A percentile compares a stretch with the other conserved stretches of the same genome.
Evolutionary conservation across 164 flowering plant species (phyloP).

Genomic region (Chimonanthus salicifolius): DNA sequence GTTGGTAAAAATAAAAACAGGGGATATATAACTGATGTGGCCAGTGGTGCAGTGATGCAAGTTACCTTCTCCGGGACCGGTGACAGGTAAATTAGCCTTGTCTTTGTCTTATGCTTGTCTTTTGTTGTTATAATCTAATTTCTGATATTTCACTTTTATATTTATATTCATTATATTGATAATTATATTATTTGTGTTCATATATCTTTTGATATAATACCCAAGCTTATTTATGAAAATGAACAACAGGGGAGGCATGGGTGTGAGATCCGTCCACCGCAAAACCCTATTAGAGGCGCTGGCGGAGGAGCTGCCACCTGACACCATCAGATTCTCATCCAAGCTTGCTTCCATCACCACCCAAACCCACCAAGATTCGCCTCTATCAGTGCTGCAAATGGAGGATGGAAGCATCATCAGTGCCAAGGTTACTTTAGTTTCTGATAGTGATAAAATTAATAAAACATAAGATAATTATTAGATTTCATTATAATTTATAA

Average conservation of each 20-base stretch:
- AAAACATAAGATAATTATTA: too few species aligned
- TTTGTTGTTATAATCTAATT: not conserved
- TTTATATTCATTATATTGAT: not conserved
- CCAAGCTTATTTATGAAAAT: too few species aligned
- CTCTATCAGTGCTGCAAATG: constrained; percentile 13
- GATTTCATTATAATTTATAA: too few species aligned
- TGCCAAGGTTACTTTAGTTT: constrained; percentile 23
- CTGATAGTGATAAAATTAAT: too few species aligned
- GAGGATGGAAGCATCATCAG: constrained; percentile 30
- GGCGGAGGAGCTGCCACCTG: constrained; percentile 31
- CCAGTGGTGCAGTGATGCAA: constrained; percentile 1
- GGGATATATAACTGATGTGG: constrained; percentile 6
- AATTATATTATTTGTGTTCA: too few species aligned
- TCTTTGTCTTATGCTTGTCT: not conserved
- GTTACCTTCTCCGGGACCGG: not conserved
- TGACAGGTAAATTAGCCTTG: not conserved
- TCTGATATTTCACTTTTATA: not conserved
- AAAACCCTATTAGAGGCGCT: constrained; percentile 25
- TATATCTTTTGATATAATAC: not conserved
- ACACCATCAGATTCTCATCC: constrained; percentile 32
- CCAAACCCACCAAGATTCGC: constrained; percentile 9
- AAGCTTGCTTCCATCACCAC: constrained; percentile 26
- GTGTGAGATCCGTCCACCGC: constrained; percentile 25
- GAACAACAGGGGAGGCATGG: constrained; percentile 7
- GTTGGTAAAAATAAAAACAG: constrained; percentile 1